Evolutionary conservation across 768 basidiomycete species (phyloP).

Genomic region (Russula abietina): DNA sequence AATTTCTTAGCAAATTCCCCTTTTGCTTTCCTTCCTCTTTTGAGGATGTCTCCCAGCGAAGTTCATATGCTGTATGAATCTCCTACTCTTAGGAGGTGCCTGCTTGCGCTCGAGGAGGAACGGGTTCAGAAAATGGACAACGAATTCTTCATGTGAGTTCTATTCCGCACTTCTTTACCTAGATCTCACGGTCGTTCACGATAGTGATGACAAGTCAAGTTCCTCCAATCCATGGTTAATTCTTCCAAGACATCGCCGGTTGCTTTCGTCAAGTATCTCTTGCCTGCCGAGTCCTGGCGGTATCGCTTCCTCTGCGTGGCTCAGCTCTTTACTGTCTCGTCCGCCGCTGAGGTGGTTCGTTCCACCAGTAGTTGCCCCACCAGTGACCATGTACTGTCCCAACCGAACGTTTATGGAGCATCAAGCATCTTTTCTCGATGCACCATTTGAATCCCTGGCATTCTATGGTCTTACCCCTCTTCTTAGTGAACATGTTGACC

Average conservation of each 20-base stretch:
- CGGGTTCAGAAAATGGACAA: slow-evolving; percentile 35
- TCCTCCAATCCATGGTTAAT: slow-evolving; percentile 35
- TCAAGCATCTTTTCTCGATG: slow-evolving; percentile 54
- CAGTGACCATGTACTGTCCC: slow-evolving; percentile 64
- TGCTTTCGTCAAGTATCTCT: slow-evolving; percentile 30
- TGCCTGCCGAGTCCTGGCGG: slow-evolving; percentile 49
- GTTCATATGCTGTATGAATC: slow-evolving; percentile 55
- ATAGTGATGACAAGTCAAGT: slow-evolving; percentile 15
- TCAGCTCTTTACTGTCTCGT: slow-evolving; percentile 74
- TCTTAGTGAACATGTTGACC: slow-evolving; percentile 51
- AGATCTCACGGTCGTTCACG: neutral
- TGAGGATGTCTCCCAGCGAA: slow-evolving; percentile 58
- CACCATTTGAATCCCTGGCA: slow-evolving; percentile 66
- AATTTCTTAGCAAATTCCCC: slow-evolving; percentile 38
- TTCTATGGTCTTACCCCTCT: slow-evolving; percentile 79
- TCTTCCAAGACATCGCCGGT: slow-evolving; percentile 29
- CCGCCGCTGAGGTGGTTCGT: slow-evolving; percentile 78
- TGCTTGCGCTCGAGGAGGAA: slow-evolving; percentile 46
- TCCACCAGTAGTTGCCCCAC: slow-evolving; percentile 80
- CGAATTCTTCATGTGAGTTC: slow-evolving; percentile 42
- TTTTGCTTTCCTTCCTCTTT: slow-evolving; percentile 76
- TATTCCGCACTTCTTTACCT: neutral
- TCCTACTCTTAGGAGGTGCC: slow-evolving; percentile 51
- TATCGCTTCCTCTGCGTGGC: slow-evolving; percentile 62
- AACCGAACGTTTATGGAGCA: slow-evolving; percentile 76